Percentiles rank a stretch among this genome's conserved stretches.
These are phyloP conservation scores for Penicillium occitanis DNA, from an alignment of 2,329 filamentous ascomycete genomes.

Conservation along the genomic window DNA sequence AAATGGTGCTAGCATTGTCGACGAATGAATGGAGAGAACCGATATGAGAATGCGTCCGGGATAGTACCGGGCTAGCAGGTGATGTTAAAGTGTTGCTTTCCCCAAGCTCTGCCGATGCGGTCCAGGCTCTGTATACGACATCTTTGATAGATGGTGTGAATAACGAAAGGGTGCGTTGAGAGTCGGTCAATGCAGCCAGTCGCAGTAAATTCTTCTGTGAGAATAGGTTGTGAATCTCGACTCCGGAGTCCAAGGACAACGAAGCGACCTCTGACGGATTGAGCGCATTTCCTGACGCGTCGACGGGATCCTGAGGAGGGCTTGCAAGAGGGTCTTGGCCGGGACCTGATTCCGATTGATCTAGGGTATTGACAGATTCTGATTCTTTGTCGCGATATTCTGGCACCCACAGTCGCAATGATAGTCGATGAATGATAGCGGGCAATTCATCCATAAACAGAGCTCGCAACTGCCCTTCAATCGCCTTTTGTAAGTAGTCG, in stretches of 20 bases:
- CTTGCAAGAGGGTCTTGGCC: constrained; percentile 78
- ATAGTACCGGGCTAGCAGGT: constrained; percentile 53
- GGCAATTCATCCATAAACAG: constrained; percentile 98
- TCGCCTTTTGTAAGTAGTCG: constrained; percentile 93
- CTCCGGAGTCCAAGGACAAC: constrained; percentile 73
- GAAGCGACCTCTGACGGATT: constrained; percentile 74
- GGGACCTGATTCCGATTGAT: constrained; percentile 57
- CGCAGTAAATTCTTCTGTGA: constrained; percentile 91
- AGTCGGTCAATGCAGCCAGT: constrained; percentile 78
- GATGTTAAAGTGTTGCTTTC: constrained; percentile 52
- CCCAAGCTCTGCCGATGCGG: constrained; percentile 69
- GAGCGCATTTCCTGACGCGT: constrained; percentile 73
- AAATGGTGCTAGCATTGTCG: constrained; percentile 66
- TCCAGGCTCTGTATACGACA: constrained; percentile 90
- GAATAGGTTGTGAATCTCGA: constrained; percentile 84
- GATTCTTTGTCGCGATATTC: constrained; percentile 70
- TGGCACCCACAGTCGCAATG: constrained; percentile 82
- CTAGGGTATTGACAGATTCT: constrained; percentile 43
- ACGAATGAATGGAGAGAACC: constrained; percentile 72
- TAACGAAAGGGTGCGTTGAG: constrained; percentile 83
- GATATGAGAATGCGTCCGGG: constrained; percentile 63
- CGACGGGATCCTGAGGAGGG: constrained; percentile 77
- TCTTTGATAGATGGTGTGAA: constrained; percentile 90
- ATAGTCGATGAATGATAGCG: constrained; percentile 91
- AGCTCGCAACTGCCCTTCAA: constrained; percentile 87